Evolutionary conservation across 352 stramenopile species (phyloP), one percentile per base, ranked within the genome.

Genomic region (Globisporangium iwayamae): DNA sequence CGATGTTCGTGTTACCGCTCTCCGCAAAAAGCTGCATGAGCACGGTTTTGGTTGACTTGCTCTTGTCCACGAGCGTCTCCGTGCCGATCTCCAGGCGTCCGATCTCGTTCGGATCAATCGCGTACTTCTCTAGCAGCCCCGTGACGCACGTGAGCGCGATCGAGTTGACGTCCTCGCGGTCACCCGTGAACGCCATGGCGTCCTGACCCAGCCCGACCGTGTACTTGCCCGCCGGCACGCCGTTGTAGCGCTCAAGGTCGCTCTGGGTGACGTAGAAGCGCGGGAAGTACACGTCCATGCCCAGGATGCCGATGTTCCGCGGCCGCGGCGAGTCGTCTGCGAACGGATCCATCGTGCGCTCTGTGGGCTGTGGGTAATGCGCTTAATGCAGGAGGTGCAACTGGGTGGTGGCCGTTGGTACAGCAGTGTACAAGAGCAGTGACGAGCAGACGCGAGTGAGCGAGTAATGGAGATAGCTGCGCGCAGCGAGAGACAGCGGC

Each of bases 71-170:
- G 45, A 99, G 79, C 50, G 95, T 98, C 83, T 99, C 97, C 3
- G 97, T 99, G 58, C 97, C 97, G 34, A 99, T 90, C 71, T 99
- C 96, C 1, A 99, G 74, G 9, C 96, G 79, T 20, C 96, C 97
- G 34, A 99, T 84, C 58, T 96, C 71, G 2, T 77, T 72, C 4
- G 88, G 61, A 13, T 69, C 50, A 8, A 92, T 70, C 16, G 62
- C 54, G 63, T 82, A 89, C 65, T 84, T 85, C 53, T 75, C 71
- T 45, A 92, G 51, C 11, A 92, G 74, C 55, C 67, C 69, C 18
- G 83, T 69, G 4, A 90, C 77, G 20, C 66, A 76, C 28, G 79
- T 89, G 56, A 92, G 67, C 52, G 82, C 80, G 60, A 90, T 69
- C 59, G 83, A 86, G 58, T 92, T 90, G 63, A 85, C 73, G 62